A percentile compares a stretch with the other conserved stretches of the same genome.
Conservation (phyloP, 192 early-diverging fungal genomes). For the Podochytrium sp. region DNA sequence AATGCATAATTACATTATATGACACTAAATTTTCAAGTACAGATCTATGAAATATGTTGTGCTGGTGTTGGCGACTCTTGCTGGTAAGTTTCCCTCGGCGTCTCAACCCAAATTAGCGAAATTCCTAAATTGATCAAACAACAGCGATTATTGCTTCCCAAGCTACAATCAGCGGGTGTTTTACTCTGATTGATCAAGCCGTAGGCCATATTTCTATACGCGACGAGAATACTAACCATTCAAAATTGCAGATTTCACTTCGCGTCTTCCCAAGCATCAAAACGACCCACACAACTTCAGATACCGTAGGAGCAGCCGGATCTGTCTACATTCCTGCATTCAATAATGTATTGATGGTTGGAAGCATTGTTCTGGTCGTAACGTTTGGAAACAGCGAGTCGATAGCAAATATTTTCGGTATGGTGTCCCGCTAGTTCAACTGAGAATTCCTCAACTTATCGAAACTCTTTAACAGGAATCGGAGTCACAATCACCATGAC, state of each 20-base stretch:
- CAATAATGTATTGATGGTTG: conserved; percentile 52
- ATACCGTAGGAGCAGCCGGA: conserved; percentile 15
- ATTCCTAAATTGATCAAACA: no score
- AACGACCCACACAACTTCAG: conserved; percentile 44
- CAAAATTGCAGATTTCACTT: conserved; percentile 46
- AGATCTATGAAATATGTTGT: conserved; percentile 46
- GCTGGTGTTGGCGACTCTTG: conserved; percentile 54
- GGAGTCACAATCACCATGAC: conserved; percentile 42
- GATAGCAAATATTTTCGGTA: conserved; percentile 55
- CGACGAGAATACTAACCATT: neutral
- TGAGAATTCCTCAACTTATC: neutral
- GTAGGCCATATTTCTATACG: conserved; percentile 15
- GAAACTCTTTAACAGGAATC: conserved; percentile 30
- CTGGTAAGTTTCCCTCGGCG: conserved; percentile 34
- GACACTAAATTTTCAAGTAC: neutral
- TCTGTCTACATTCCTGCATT: conserved; percentile 57
- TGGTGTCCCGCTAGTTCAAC: neutral
- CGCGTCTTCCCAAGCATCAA: conserved; percentile 51
- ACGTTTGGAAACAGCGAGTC: conserved; percentile 42
- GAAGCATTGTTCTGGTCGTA: conserved; percentile 40
- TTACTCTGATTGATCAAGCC: conserved; percentile 56
- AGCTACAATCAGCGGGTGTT: conserved; percentile 57
- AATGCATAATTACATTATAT: neutral
- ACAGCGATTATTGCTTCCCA: conserved; percentile 63
- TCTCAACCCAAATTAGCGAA: no score